Evolutionary conservation across 2,329 filamentous ascomycete genomes (phyloP).

Genomic region (Thermothelomyces thermophilus): DNA sequence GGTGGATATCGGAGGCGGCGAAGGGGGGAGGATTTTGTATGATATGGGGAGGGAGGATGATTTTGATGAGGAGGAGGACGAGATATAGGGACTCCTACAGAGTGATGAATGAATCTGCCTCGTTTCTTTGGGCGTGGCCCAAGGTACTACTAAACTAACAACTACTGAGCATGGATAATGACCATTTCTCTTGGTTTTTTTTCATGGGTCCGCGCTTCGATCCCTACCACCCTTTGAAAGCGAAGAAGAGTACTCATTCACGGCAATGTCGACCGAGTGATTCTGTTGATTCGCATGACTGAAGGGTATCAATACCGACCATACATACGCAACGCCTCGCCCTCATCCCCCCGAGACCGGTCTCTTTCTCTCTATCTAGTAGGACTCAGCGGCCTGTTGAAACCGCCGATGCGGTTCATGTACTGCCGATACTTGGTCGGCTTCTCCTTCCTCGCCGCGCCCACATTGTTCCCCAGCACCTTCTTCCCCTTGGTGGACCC

Average conservation of each 20-base stretch:
- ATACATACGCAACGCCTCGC: not conserved
- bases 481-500: slow-evolving; percentile 83
- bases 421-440: slow-evolving; percentile 94
- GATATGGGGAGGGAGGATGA: slow-evolving; percentile 96
- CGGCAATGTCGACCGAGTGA: no score
- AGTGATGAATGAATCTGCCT: no score
- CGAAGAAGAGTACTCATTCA: no score
- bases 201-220: not conserved
- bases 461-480: slow-evolving; percentile 78
- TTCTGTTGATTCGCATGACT: slow-evolving; percentile 2
- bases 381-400: slow-evolving; percentile 70
- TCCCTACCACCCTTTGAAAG: not conserved
- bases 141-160: no score
- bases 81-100: slow-evolving; percentile 50
- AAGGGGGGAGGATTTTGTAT: slow-evolving; percentile 89
- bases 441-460: slow-evolving; percentile 83
- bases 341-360: not conserved
- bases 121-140: no score
- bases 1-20: slow-evolving; percentile 67
- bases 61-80: slow-evolving; percentile 65
- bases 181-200: not conserved
- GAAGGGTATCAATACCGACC: slow-evolving; percentile 17
- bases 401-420: slow-evolving; percentile 80
- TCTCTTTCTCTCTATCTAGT: slow-evolving; percentile 30
- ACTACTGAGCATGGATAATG: no score